Evolutionary conservation across 257 asterid genomes (phyloP).

Genomic region (Phtheirospermum japonicum): DNA sequence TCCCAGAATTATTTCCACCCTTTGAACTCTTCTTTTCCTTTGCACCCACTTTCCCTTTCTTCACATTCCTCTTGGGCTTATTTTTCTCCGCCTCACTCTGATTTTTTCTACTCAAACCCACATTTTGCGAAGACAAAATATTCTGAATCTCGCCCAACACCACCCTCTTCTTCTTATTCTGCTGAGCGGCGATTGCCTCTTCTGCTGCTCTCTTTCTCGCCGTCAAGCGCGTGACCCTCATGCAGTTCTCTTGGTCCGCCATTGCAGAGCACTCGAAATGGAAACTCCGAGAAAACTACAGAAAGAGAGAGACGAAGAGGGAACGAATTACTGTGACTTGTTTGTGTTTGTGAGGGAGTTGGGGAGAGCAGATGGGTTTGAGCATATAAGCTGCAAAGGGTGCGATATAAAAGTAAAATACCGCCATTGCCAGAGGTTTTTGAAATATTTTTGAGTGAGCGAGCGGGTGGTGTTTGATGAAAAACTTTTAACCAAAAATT

Average conservation of each 20-base stretch:
- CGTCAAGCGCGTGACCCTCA: conserved; percentile 72
- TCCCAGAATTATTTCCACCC: conserved; percentile 29
- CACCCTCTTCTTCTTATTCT: conserved; percentile 57
- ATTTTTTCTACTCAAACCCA: conserved; percentile 11
- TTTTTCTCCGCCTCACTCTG: conserved; percentile 25
- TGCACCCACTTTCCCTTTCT: conserved; percentile 29
- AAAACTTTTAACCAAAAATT: conserved; percentile 21
- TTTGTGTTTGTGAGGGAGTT: conserved; percentile 16
- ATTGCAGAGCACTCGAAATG: conserved; percentile 29
- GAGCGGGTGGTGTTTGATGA: conserved; percentile 28
- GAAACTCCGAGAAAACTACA: conserved; percentile 23
- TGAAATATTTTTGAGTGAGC: conserved; percentile 34
- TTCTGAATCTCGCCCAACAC: conserved; percentile 84
- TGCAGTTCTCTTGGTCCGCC: conserved; percentile 63
- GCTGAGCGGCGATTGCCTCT: conserved; percentile 37
- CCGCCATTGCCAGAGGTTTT: conserved; percentile 38
- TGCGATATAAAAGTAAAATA: background rate
- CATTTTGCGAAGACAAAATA: conserved; percentile 26
- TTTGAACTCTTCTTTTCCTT: conserved; percentile 27
- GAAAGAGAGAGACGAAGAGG: conserved; percentile 14
- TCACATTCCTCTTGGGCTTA: conserved; percentile 34
- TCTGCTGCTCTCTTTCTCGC: conserved; percentile 75
- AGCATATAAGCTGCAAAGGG: conserved; percentile 30
- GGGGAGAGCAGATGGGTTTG: conserved; percentile 12
- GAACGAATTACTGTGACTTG: background rate